Base-by-base conservation (phyloP, 768 basidiomycete genomes). In the Psilocybe cyanescens region DNA sequence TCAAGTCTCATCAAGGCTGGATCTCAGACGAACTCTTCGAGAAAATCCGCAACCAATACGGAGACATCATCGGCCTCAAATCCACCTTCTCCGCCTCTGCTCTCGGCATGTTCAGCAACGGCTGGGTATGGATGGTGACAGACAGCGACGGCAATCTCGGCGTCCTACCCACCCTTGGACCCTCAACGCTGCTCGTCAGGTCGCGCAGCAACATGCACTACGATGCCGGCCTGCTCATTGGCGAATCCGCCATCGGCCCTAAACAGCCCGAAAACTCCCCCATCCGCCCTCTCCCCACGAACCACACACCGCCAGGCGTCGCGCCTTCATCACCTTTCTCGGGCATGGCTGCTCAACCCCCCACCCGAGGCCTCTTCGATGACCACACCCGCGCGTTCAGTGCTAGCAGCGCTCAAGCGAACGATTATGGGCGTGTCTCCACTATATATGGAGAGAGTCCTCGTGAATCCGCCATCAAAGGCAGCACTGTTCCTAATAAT, bases 51-150 rank as follows among this genome's bases (percentile, higher is more conserved):
- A 47, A 64, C 4, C 76, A 88, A 51, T 88, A 91, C 67, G 90
- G 90, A 19, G 83, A 82, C 50, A 73, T 94, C 46, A 74, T 83
- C 4, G 81, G 88, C 45, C 79, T 97, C 64, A 89, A 94, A 72
- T 89, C 91, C 28, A 78, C 83, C 59, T 86, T 95, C 72, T 86
- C 87, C 9, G 88, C 92, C 4, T 87, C 92, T 2, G 93, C 83
- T 37, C 77, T 83, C 54, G 94, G 92, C 62, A 87, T 94, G 82
- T 87, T 87, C 68, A 86, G 86, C 59, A 86, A 84, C 31, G 94
- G 94, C 55, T 95, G 86, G 79, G 80, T 95, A 58, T 97, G 95
- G 96, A 84, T 97, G 72, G 94, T 96, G 61, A 84, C 84, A 3
- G 91, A 94, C 76, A 68, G 75, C 17, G 69, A 72, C 4, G 86